phyloP scores from a whole-genome alignment of 441 rosid species.

The Euphorbia celastroides region DNA sequence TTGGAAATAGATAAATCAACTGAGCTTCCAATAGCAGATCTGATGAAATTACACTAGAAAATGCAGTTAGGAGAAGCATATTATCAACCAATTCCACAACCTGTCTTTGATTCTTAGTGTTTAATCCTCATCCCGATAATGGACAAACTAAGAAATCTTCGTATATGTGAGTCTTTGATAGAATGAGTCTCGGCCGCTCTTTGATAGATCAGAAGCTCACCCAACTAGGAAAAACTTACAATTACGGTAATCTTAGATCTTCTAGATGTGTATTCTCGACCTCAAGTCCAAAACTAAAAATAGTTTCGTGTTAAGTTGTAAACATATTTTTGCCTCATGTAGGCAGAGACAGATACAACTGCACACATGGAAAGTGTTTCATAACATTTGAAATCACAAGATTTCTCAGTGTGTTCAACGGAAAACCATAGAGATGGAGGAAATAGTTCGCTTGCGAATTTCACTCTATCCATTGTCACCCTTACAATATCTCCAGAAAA shows the following conservation, averaged over 20 bases:
- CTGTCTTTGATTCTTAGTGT: constrained; percentile 9
- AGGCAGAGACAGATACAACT: neutral
- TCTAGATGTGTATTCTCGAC: too few relatives aligned
- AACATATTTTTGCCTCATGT: neutral
- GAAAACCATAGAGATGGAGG: neutral
- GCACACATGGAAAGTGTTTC: constrained; percentile 1
- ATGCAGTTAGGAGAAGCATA: constrained; percentile 5
- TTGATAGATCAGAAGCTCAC: constrained; percentile 19
- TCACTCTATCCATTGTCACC: too few relatives aligned
- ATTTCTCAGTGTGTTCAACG: constrained; percentile 13
- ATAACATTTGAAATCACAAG: constrained; percentile 4
- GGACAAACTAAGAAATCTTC: constrained; percentile 5
- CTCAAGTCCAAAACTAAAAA: too few relatives aligned
- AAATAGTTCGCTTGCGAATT: neutral
- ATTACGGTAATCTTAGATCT: constrained; percentile 10
- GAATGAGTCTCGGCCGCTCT: constrained; percentile 15
- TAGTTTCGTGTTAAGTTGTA: neutral
- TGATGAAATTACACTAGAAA: neutral
- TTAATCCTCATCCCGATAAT: constrained; percentile 10
- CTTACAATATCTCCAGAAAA: too few relatives aligned
- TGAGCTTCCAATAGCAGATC: constrained; percentile 4
- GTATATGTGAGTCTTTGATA: constrained; percentile 5
- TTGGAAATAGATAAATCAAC: neutral
- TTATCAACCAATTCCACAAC: constrained; percentile 12
- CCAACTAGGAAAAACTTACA: constrained; percentile 15